Conservation (phyloP, 176 grass and related monocot species). For the Carex pumila region DNA sequence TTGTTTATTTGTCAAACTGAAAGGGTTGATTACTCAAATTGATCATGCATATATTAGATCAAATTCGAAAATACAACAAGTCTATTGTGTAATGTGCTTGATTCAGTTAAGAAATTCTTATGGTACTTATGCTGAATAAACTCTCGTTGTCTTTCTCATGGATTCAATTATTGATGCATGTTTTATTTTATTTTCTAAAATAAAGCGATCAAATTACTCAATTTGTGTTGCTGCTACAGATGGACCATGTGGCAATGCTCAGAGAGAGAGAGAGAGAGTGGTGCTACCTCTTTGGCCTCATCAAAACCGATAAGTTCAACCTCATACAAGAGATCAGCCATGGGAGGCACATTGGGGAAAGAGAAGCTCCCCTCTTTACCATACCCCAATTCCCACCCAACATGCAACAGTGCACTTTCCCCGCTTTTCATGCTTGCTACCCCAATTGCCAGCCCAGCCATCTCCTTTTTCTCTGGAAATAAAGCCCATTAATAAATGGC, state of each 20-base stretch:
- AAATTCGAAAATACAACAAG: background rate
- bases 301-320: constrained; percentile 93
- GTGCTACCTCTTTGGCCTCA: constrained; percentile 74
- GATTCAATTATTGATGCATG: background rate
- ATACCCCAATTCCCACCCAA: constrained; percentile 85
- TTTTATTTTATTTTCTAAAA: background rate
- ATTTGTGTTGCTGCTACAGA: background rate
- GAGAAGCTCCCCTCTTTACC: constrained; percentile 96
- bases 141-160: background rate
- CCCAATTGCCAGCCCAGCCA: constrained; percentile 74
- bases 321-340: constrained; percentile 83
- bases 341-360: constrained; percentile 94
- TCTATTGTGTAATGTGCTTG: background rate
- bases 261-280: background rate
- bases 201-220: background rate
- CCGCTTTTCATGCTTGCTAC: constrained; percentile 71
- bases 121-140: background rate
- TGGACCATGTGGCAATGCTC: background rate
- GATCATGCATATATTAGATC: background rate
- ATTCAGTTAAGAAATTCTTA: background rate
- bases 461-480: constrained; percentile 63
- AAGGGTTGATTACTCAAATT: background rate
- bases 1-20: background rate
- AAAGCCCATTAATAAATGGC: background rate
- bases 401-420: constrained; percentile 62